A percentile compares a stretch with the other conserved stretches of the same genome.
phyloP scores from a whole-genome alignment of 2,329 filamentous ascomycete species.

The Fusarium napiforme region DNA sequence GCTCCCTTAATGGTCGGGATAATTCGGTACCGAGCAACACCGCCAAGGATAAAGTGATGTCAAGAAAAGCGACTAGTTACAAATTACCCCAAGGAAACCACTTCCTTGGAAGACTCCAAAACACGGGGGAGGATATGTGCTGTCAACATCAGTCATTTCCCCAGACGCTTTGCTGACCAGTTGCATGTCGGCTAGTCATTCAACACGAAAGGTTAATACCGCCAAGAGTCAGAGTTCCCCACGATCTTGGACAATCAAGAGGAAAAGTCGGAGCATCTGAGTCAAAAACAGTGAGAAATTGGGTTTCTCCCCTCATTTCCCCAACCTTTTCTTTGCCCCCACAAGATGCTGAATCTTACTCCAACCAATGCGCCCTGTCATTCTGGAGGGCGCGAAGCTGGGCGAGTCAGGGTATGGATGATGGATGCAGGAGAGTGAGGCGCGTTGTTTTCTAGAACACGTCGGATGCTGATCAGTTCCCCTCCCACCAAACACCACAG shows the following conservation, averaged over 20 bases:
- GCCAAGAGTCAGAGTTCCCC: conserved; percentile 15
- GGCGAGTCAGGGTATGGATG: conserved; percentile 6
- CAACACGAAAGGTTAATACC: conserved; percentile 1
- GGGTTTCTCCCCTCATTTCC: conserved; percentile 28
- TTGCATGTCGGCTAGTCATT: neutral
- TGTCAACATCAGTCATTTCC: conserved; percentile 25
- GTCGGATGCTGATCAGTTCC: neutral
- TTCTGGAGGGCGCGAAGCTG: neutral
- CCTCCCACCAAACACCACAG: neutral
- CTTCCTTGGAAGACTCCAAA: conserved; percentile 13
- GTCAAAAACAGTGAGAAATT: conserved; percentile 8
- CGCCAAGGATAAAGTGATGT: conserved; percentile 23
- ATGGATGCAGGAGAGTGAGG: neutral
- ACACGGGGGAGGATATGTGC: conserved; percentile 4
- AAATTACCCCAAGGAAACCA: conserved; percentile 5
- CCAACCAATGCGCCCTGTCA: conserved; percentile 10
- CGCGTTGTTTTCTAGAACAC: conserved; percentile 15
- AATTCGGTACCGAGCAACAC: neutral
- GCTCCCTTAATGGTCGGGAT: neutral
- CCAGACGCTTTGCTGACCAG: neutral
- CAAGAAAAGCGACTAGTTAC: conserved; percentile 4
- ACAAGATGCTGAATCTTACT: conserved; percentile 12
- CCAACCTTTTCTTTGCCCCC: conserved; percentile 17
- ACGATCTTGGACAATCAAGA: conserved; percentile 20
- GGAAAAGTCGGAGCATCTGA: conserved; percentile 25